Evolutionary conservation across 352 stramenopile genomes (phyloP).

Genomic region (Phytophthora litchii): DNA sequence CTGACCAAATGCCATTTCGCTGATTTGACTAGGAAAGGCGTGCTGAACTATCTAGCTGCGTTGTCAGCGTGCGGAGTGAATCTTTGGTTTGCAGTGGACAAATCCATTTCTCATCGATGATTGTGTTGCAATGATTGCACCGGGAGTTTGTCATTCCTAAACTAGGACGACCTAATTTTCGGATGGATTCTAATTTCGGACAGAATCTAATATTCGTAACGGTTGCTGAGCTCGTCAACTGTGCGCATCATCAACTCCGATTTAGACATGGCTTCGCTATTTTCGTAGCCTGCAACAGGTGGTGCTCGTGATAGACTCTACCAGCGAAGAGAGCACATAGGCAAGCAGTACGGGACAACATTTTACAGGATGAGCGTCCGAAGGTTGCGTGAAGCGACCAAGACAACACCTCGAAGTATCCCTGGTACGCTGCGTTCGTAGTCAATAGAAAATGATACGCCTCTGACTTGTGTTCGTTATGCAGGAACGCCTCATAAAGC

Average conservation of each 20-base stretch:
- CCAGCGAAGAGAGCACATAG: not conserved
- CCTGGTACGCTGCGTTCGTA: conserved; percentile 9
- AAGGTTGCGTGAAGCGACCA: conserved; percentile 40
- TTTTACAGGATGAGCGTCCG: conserved; percentile 37
- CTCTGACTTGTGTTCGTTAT: not conserved
- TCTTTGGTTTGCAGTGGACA: too few species aligned
- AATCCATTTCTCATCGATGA: too few species aligned
- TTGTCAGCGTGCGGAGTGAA: too few species aligned
- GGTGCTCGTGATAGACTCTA: not conserved
- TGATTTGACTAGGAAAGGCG: too few species aligned
- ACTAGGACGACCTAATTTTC: too few species aligned
- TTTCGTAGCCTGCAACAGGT: conserved; percentile 17
- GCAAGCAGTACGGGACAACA: not conserved
- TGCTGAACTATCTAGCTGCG: too few species aligned
- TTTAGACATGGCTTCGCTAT: conserved; percentile 33
- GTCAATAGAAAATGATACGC: not conserved
- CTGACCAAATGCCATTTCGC: too few species aligned
- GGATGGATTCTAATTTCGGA: conserved; percentile 15
- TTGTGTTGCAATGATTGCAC: too few species aligned
- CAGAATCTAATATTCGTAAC: conserved; percentile 19
- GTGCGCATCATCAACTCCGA: conserved; percentile 6
- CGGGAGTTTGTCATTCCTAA: too few species aligned
- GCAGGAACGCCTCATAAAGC: conserved; percentile 30
- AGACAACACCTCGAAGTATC: conserved; percentile 25
- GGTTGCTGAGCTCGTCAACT: conserved; percentile 8